These are phyloP conservation scores for Gilbertella persicaria DNA, from an alignment of 371 early-diverging fungal species.

Conservation along the genomic window DNA sequence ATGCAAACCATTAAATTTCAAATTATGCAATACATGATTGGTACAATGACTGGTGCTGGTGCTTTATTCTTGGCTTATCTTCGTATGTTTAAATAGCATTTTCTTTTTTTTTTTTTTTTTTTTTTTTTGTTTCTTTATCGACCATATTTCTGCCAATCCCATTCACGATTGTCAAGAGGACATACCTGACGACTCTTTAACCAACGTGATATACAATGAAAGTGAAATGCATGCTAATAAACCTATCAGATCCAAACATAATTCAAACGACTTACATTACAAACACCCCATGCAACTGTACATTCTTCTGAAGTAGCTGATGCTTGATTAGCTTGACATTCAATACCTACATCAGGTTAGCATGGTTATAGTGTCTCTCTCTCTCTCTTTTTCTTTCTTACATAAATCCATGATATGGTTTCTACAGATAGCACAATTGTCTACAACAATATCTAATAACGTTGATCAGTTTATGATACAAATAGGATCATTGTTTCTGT, in stretches of 20 bases:
- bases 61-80: constrained; percentile 74
- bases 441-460: constrained; percentile 94
- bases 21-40: constrained; percentile 83
- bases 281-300: constrained; percentile 99
- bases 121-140: constrained; percentile 14
- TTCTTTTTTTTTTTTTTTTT: not conserved
- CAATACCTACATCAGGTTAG: constrained; percentile 83
- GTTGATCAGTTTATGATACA: constrained; percentile 19
- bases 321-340: constrained; percentile 96
- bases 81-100: constrained; percentile 53
- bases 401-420: constrained; percentile 99
- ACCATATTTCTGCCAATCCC: constrained; percentile 96
- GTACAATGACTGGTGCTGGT: constrained; percentile 83
- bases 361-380: too few relatives aligned
- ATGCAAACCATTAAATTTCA: constrained; percentile 92
- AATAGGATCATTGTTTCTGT: constrained; percentile 12
- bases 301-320: constrained; percentile 95
- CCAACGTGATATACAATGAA: constrained; percentile 99
- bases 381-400: too few relatives aligned
- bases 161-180: constrained; percentile 99
- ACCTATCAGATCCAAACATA: not conserved
- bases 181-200: constrained; percentile 98
- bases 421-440: constrained; percentile 99
- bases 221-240: constrained; percentile 96
- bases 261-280: constrained; percentile 74